A percentile compares a stretch with the other conserved stretches of the same genome.
These are phyloP conservation scores for Sclerotinia minor DNA, from an alignment of 2,329 filamentous ascomycete genomes.

Conservation along the genomic window DNA sequence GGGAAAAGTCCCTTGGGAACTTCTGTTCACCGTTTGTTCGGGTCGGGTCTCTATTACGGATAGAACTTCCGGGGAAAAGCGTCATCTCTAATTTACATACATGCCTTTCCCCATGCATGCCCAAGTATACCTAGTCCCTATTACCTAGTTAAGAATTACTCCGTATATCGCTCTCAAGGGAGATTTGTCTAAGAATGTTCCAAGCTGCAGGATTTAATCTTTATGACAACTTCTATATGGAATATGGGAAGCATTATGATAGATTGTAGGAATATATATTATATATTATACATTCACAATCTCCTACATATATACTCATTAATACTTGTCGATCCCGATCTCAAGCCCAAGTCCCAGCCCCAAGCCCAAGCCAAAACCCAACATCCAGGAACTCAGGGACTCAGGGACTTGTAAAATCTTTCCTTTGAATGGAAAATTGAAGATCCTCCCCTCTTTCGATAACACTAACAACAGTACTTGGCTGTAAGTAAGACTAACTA, in stretches of 20 bases:
- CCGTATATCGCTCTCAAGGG: too few relatives aligned
- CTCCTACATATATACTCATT: neutral
- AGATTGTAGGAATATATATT: neutral
- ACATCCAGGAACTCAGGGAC: too few relatives aligned
- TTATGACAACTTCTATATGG: neutral
- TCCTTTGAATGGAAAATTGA: neutral
- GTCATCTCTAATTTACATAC: neutral
- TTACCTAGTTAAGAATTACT: too few relatives aligned
- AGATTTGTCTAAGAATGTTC: neutral
- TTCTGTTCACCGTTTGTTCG: neutral
- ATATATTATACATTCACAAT: too few relatives aligned
- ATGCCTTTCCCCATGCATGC: neutral
- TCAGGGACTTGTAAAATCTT: neutral
- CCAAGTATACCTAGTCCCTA: neutral
- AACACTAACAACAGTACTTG: neutral
- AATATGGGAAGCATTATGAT: neutral
- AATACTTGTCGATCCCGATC: neutral
- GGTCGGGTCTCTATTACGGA: neutral
- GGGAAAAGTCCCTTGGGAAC: neutral
- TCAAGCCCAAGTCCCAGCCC: too few relatives aligned
- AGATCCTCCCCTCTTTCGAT: constrained; percentile 3
- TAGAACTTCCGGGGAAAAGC: neutral
- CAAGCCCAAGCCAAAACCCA: too few relatives aligned
- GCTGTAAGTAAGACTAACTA: neutral
- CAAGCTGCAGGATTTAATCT: neutral